These are phyloP conservation scores for Nannochloropsis gaditana DNA, from an alignment of 108 stramenopile species.

Conservation along the genomic window DNA sequence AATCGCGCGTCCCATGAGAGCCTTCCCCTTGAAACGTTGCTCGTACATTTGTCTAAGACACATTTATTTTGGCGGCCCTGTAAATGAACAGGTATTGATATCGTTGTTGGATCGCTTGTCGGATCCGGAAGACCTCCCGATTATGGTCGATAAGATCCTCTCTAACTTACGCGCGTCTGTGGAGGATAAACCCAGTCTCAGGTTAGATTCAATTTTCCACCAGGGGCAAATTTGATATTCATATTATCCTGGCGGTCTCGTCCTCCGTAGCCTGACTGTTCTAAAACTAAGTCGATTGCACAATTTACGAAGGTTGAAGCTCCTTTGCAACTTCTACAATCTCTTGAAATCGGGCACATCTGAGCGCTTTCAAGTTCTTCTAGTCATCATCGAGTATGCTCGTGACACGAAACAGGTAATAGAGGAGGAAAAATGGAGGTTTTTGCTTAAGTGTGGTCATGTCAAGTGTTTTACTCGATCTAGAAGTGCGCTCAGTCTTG, in stretches of 20 bases:
- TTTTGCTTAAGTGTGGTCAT: not conserved
- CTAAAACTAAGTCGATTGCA: no score
- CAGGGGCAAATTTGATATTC: not conserved
- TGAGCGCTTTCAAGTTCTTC: constrained; percentile 12
- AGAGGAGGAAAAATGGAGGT: not conserved
- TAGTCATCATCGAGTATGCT: constrained; percentile 14
- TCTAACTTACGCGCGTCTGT: not conserved
- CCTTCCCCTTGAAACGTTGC: no score
- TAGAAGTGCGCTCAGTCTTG: no score
- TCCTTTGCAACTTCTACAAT: not conserved
- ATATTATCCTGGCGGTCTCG: no score
- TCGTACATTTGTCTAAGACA: no score
- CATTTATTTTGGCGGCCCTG: not conserved
- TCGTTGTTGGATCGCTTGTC: not conserved
- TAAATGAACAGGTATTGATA: constrained; percentile 8
- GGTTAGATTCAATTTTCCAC: not conserved
- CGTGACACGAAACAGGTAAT: constrained; percentile 4
- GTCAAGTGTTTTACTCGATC: not conserved
- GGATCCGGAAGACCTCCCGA: not conserved
- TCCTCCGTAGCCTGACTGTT: no score
- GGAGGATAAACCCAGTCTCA: not conserved
- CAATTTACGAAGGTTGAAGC: not conserved
- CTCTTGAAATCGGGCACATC: not conserved
- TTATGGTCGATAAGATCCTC: not conserved
- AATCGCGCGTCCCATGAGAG: no score